phyloP scores from a whole-genome alignment of 257 asterid genomes.

The Rauvolfia tetraphylla region DNA sequence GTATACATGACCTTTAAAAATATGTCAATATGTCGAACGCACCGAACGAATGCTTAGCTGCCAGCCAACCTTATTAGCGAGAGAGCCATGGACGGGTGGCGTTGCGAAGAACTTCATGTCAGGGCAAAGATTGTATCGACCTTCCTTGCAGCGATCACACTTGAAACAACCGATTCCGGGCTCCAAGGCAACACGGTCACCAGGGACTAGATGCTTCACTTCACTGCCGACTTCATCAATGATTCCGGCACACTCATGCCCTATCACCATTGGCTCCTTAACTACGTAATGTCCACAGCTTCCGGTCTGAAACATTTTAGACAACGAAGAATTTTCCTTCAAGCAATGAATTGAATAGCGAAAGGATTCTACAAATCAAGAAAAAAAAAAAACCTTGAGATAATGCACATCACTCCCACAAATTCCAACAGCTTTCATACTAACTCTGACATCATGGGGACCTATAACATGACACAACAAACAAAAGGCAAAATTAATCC shows the following conservation, averaged over 20 bases:
- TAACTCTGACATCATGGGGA: conserved; percentile 78
- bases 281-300: conserved; percentile 13
- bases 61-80: conserved; percentile 11
- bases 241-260: conserved; percentile 18
- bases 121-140: conserved; percentile 6
- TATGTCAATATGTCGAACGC: no score
- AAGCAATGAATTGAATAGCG: no score
- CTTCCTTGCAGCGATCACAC: conserved; percentile 15
- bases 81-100: conserved; percentile 19
- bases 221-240: conserved; percentile 15
- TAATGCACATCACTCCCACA: conserved; percentile 98
- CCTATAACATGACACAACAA: conserved; percentile 47
- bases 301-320: not conserved
- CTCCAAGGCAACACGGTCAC: conserved; percentile 20
- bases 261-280: conserved; percentile 15
- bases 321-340: not conserved
- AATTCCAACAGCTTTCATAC: conserved; percentile 95
- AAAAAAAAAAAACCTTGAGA: conserved; percentile 55
- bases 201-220: conserved; percentile 1
- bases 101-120: conserved; percentile 20
- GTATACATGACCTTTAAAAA: no score
- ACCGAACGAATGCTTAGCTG: no score
- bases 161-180: conserved; percentile 17
- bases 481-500: no score
- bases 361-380: not conserved